Conservation (phyloP, 371 early-diverging fungal genomes). For the Mucor ambiguus region DNA sequence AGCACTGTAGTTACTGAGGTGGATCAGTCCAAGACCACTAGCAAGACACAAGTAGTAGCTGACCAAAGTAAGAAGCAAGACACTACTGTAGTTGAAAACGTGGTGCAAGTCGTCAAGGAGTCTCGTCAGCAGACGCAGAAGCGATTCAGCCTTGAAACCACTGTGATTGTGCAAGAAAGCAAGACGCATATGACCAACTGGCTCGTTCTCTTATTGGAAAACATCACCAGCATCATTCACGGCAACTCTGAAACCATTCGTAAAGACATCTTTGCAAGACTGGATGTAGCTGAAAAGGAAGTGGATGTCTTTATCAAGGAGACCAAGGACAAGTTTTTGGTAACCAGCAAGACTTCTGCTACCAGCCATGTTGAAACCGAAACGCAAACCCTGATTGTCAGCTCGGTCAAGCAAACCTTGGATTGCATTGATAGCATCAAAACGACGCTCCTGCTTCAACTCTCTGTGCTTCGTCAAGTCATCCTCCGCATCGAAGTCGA, state of each 20-base stretch:
- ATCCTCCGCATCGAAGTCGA: slow-evolving; percentile 32
- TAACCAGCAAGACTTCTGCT: slow-evolving; percentile 17
- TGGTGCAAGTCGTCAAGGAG: slow-evolving; percentile 30
- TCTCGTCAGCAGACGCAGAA: slow-evolving; percentile 35
- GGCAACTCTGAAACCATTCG: slow-evolving; percentile 28
- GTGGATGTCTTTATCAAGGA: slow-evolving; percentile 18
- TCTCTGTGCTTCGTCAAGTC: slow-evolving; percentile 32
- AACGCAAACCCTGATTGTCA: slow-evolving; percentile 21
- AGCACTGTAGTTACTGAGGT: slow-evolving; percentile 15
- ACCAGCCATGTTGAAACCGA: slow-evolving; percentile 16
- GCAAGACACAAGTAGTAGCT: not conserved
- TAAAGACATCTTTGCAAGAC: slow-evolving; percentile 18
- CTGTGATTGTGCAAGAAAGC: slow-evolving; percentile 35
- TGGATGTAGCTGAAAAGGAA: slow-evolving; percentile 30
- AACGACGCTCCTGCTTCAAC: slow-evolving; percentile 24
- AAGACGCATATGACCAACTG: slow-evolving; percentile 30
- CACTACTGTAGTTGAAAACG: slow-evolving; percentile 12
- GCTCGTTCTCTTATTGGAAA: slow-evolving; percentile 33
- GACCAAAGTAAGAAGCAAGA: slow-evolving; percentile 4
- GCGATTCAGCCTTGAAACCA: slow-evolving; percentile 31
- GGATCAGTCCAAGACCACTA: slow-evolving; percentile 12
- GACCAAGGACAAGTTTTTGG: slow-evolving; percentile 21
- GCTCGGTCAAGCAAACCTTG: slow-evolving; percentile 38
- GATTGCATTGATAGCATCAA: slow-evolving; percentile 39
- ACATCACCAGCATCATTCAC: slow-evolving; percentile 26